These are phyloP conservation scores for Angophora floribunda DNA, from an alignment of 345 rosid genomes.

Conservation along the genomic window DNA sequence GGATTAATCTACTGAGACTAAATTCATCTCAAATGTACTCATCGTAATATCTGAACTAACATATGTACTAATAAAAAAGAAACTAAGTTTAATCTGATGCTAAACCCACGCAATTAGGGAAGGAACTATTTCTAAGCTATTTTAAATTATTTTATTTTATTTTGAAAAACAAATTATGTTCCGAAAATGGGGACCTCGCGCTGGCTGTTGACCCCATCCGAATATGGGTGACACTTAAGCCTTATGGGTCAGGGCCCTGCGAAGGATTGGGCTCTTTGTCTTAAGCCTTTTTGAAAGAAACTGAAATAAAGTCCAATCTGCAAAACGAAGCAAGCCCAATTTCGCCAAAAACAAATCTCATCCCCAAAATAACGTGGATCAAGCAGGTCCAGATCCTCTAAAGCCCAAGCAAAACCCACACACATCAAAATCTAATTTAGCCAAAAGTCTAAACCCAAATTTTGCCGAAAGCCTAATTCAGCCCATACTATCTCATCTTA, in stretches of 20 bases:
- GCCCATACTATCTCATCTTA: not conserved
- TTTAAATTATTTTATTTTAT: too few relatives aligned
- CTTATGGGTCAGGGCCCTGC: not conserved
- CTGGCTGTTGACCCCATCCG: too few relatives aligned
- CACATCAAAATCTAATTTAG: not conserved
- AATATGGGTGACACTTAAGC: not conserved
- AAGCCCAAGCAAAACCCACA: not conserved
- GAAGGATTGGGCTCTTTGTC: not conserved
- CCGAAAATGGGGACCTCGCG: too few relatives aligned
- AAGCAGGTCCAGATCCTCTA: not conserved
- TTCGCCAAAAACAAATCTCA: not conserved
- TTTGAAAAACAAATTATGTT: too few relatives aligned
- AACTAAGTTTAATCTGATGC: not conserved
- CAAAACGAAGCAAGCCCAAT: not conserved
- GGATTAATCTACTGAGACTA: not conserved
- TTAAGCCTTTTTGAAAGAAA: not conserved
- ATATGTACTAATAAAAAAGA: not conserved
- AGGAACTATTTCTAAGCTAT: not conserved
- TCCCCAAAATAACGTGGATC: not conserved
- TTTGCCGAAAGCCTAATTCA: not conserved
- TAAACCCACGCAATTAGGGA: not conserved
- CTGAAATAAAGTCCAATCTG: not conserved
- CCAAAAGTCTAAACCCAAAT: not conserved
- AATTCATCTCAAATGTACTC: not conserved
- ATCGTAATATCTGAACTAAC: not conserved